These are phyloP conservation scores for Scenedesmus sp. DNA, from an alignment of 163 green algal species.

Conservation along the genomic window DNA sequence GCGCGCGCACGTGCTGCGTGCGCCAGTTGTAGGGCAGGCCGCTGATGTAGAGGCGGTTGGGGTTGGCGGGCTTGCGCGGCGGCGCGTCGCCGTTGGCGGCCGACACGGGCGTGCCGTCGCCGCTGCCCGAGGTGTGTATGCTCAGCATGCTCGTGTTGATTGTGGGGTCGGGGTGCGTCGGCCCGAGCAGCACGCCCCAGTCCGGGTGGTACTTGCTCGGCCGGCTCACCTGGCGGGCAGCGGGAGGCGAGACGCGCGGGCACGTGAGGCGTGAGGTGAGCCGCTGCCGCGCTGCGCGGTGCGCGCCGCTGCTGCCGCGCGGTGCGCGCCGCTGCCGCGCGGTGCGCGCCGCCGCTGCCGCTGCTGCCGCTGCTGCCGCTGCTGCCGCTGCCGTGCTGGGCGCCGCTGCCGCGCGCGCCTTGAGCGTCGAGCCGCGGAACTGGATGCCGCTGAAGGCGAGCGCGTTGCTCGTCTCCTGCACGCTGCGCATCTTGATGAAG, in stretches of 20 bases:
- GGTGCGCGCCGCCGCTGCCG: neutral
- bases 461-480: slow-evolving; percentile 41
- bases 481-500: slow-evolving; percentile 44
- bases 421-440: slow-evolving; percentile 37
- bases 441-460: slow-evolving; percentile 42
- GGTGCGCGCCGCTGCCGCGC: neutral
- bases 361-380: neutral
- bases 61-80: slow-evolving; percentile 34
- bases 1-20: slow-evolving; percentile 33
- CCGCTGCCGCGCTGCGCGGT: neutral
- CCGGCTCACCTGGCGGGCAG: slow-evolving; percentile 29
- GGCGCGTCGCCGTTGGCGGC: neutral
- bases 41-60: slow-evolving; percentile 44
- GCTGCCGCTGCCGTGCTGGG: neutral
- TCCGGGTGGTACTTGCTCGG: slow-evolving; percentile 43
- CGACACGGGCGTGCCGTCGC: neutral
- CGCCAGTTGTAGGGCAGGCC: slow-evolving; percentile 41
- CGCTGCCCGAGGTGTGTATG: slow-evolving; percentile 36
- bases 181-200: slow-evolving; percentile 41
- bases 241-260: neutral
- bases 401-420: too few relatives aligned
- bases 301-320: neutral
- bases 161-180: slow-evolving; percentile 31
- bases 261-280: neutral
- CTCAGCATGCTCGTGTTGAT: slow-evolving; percentile 47